Evolutionary conservation across 1,284 basidiomycete genomes (phyloP).

Genomic region (Spongiforma sp.): DNA sequence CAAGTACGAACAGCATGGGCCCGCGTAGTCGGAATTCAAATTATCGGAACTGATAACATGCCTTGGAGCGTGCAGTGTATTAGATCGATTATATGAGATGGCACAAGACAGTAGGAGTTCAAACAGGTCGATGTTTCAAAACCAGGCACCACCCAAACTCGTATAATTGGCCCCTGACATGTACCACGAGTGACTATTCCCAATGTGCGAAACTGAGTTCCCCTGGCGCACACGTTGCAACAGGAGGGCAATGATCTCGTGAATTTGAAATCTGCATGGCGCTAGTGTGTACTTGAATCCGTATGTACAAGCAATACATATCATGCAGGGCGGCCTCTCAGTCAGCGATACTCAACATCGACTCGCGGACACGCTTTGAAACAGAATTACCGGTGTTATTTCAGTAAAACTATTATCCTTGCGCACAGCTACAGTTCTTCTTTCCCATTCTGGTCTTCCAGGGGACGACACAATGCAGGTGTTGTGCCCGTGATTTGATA

Average conservation of each 20-base stretch:
- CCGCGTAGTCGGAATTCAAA: not conserved
- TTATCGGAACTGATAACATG: not conserved
- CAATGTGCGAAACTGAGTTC: no score
- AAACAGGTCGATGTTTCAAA: no score
- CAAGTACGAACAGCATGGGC: slow-evolving; percentile 9
- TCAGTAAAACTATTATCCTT: not conserved
- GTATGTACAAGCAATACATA: no score
- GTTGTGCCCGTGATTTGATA: slow-evolving; percentile 89
- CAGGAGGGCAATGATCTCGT: no score
- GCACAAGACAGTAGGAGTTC: not conserved
- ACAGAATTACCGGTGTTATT: not conserved
- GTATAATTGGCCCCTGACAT: no score
- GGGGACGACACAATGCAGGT: slow-evolving; percentile 88
- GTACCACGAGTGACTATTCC: no score
- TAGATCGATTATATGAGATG: not conserved
- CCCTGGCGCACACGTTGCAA: no score
- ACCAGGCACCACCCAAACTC: no score
- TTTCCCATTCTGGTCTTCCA: slow-evolving; percentile 47
- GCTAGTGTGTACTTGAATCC: no score
- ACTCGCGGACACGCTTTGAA: not conserved
- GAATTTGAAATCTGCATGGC: no score
- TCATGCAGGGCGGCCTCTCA: no score
- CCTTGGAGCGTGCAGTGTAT: not conserved
- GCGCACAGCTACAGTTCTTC: slow-evolving; percentile 56
- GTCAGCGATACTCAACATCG: no score